Evolutionary conservation across 108 stramenopile genomes (phyloP), one percentile per base, ranked within the genome.

Genomic region (Cyclotella sp.): DNA sequence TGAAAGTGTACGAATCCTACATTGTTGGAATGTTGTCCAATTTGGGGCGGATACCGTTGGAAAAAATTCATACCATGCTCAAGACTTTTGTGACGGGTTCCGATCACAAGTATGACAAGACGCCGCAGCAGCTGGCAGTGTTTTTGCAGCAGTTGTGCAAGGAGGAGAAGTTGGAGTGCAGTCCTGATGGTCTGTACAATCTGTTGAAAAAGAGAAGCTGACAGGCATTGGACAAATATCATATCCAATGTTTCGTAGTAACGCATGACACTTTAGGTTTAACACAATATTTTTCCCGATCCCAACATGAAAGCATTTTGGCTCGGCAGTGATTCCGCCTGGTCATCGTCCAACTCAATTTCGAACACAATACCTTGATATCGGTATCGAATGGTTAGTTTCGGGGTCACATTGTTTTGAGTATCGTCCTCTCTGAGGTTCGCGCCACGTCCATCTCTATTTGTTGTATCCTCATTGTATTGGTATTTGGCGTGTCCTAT

Each of bases 1-100:
- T 91, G 86, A 87, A 89, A 61, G 81, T 95, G 1, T 94, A 84
- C 66, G 86, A 91, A 60, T 87, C 86, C 45, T 98, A 91, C 69
- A 89, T 98, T 63, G 63, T 88, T 43, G 96, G 97, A 16, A 94
- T 97, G 96, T 86, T 98, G 43, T 90, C 88, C 11, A 94, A 92
- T 54, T 76, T 93, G 13, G 94, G 92, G 0, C 83, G 89, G 54
- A 77, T 97, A 0, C 91, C 93, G 24, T 63, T 98, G 43, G 86
- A 88, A 9, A 77, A 92, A 24, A 96, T 98, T 51, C 95, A 97
- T 69, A 84, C 92, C 21, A 93, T 92, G 87, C 86, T 98, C 43
- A 96, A 93, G 71, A 92, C 90, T 64, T 95, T 96, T 84, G 95
- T 93, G 42, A 72, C 90, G 16, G 93, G 95, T 42, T 91, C 90